Evolutionary conservation across 1,284 basidiomycete species (phyloP), one percentile per base, ranked within the genome.

Genomic region (Pseudozyma sp.): DNA sequence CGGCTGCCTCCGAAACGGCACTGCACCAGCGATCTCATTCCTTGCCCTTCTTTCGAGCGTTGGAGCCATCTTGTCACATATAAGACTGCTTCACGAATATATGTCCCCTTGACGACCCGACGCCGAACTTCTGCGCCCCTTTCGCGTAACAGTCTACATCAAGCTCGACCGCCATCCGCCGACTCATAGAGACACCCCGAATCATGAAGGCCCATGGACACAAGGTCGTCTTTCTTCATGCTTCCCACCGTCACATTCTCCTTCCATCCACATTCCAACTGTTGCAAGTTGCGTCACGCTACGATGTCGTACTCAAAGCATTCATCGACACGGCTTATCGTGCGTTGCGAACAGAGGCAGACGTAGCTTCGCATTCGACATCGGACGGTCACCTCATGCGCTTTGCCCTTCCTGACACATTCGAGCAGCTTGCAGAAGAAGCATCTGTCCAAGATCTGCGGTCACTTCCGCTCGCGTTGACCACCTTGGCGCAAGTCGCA

Each of bases 301-400:
- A 69, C 43, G 63, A 74, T 42, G 51, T 51, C 30, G 34, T 55
- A 5, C 66, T 75, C 46, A 57, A 44, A 29, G 60, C 68, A 6
- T 75, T 67, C 39, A 34, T 69, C 13, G 47, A 70, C 16, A 53
- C 72, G 5, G 64, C 64, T 6, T 71, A 65, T 40, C 50, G 55
- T 7, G 56, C 60, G 3, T 39, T 71, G 48, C 54, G 37, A 14
- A 7, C 43, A 30, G 67, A 65, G 11, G 39, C 33, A 17, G 37
- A 33, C 6, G 43, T 40, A 9, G 57, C 54, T 19, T 44, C 54
- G 13, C 40, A 24, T 2, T 16, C 17, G 3, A 13, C n/a, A 17
- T 35, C 11, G 10, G 30, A 57, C 0, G 14, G 7, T 13, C 29
- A 5, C n/a, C 9, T 5, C 0, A 31, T 8, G 9, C 29, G 13